Conservation (phyloP, 1,284 basidiomycete species). For the Heterobasidion annosum region DNA sequence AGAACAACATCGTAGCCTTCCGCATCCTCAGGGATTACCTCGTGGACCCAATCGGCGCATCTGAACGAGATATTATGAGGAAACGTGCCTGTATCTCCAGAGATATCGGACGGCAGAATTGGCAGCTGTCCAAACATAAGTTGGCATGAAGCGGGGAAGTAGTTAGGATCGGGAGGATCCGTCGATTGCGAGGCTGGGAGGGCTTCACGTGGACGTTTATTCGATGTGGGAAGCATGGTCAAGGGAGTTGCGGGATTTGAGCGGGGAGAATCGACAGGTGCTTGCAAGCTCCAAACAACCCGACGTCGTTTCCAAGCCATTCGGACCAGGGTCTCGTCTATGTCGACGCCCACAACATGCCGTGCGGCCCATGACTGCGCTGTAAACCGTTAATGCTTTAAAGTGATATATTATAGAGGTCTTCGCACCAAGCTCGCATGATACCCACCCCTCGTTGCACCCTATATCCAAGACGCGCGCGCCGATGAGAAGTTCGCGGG, state of each 20-base stretch:
- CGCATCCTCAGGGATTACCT: slow-evolving; percentile 43
- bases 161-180: slow-evolving; percentile 19
- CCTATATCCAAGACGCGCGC: slow-evolving; percentile 70
- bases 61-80: slow-evolving; percentile 71
- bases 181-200: neutral
- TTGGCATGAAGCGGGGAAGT: slow-evolving; percentile 69
- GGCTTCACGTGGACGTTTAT: neutral
- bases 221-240: neutral
- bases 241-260: neutral
- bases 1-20: slow-evolving; percentile 64
- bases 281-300: slow-evolving; percentile 60
- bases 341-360: slow-evolving; percentile 73
- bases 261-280: slow-evolving; percentile 18
- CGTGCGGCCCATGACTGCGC: slow-evolving; percentile 54
- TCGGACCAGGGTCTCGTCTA: slow-evolving; percentile 63
- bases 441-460: slow-evolving; percentile 77
- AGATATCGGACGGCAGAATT: slow-evolving; percentile 35
- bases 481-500: slow-evolving; percentile 38
- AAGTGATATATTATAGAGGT: neutral
- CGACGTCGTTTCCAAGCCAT: slow-evolving; percentile 63
- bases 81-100: slow-evolving; percentile 32
- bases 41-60: slow-evolving; percentile 60
- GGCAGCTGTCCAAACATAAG: slow-evolving; percentile 68
- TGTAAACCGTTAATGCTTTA: slow-evolving; percentile 16
- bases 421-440: slow-evolving; percentile 62